Evolutionary conservation across 2,329 filamentous ascomycete genomes (phyloP).

Genomic region (Aspergillus carbonarius): DNA sequence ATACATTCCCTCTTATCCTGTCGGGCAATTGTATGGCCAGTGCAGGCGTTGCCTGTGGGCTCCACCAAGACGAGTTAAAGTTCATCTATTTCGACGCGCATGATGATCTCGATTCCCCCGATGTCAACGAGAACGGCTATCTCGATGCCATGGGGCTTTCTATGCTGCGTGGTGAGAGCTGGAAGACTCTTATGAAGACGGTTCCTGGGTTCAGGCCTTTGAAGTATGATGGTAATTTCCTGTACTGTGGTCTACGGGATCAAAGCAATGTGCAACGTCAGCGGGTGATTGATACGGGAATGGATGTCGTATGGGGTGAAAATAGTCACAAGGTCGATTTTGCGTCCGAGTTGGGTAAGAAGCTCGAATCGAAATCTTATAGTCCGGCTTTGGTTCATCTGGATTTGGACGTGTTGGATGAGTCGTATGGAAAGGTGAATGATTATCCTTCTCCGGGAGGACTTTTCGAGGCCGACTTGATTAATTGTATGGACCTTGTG

Average conservation of each 20-base stretch:
- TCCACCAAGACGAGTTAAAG: conserved; percentile 25
- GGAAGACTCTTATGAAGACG: conserved; percentile 31
- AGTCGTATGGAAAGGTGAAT: conserved; percentile 36
- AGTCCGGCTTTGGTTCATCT: conserved; percentile 33
- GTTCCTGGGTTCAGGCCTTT: conserved; percentile 29
- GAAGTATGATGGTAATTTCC: conserved; percentile 16
- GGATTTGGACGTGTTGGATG: conserved; percentile 39
- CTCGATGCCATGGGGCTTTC: conserved; percentile 40
- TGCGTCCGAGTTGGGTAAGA: conserved; percentile 9
- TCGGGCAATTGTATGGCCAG: conserved; percentile 43
- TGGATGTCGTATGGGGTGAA: conserved; percentile 32
- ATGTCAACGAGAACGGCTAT: conserved; percentile 38
- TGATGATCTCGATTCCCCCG: conserved; percentile 42
- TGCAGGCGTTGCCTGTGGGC: conserved; percentile 39
- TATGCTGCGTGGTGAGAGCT: conserved; percentile 39
- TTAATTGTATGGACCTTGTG: conserved; percentile 14
- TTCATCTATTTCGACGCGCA: conserved; percentile 49
- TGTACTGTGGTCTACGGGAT: conserved; percentile 31
- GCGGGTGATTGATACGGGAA: conserved; percentile 31
- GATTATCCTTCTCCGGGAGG: conserved; percentile 38
- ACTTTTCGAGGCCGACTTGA: conserved; percentile 17
- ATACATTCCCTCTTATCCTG: conserved; percentile 41
- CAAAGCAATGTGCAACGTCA: conserved; percentile 28
- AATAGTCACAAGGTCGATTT: conserved; percentile 16
- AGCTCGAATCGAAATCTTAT: conserved; percentile 8